phyloP scores from a whole-genome alignment of 129 eudicot genomes.

The Flaveria trinervia region DNA sequence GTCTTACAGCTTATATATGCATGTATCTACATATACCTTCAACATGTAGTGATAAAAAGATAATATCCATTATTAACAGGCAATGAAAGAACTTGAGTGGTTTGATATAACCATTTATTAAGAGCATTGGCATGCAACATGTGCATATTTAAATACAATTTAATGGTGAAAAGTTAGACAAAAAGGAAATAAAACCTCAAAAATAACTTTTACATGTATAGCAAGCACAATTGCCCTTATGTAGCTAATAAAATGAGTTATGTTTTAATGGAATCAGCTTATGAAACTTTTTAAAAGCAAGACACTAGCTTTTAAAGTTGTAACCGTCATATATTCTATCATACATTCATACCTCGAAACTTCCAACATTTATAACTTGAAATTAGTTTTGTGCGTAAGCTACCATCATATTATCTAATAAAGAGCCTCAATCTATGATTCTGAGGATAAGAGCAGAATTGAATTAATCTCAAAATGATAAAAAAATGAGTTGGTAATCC shows the following conservation, averaged over 20 bases:
- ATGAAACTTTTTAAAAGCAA: background rate
- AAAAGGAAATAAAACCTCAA: background rate
- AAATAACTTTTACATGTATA: background rate
- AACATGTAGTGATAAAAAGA: background rate
- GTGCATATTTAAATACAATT: slow-evolving; percentile 3
- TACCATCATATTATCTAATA: background rate
- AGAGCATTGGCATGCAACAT: slow-evolving; percentile 17
- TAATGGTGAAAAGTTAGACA: background rate
- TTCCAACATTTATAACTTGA: background rate
- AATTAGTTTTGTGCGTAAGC: background rate
- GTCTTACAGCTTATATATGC: slow-evolving; percentile 1
- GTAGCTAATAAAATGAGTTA: background rate
- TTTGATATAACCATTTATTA: background rate
- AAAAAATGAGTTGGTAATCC: background rate
- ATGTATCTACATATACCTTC: background rate
- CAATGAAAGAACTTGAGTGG: slow-evolving; percentile 20
- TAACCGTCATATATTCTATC: slow-evolving; percentile 9
- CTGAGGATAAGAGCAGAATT: background rate
- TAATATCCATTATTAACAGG: background rate
- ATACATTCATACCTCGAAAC: background rate
- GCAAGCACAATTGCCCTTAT: background rate
- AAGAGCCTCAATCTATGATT: background rate
- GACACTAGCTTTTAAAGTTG: background rate
- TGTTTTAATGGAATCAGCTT: background rate
- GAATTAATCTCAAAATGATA: background rate